Conservation (phyloP, 306 rosid genomes). For the Castanea sativa region DNA sequence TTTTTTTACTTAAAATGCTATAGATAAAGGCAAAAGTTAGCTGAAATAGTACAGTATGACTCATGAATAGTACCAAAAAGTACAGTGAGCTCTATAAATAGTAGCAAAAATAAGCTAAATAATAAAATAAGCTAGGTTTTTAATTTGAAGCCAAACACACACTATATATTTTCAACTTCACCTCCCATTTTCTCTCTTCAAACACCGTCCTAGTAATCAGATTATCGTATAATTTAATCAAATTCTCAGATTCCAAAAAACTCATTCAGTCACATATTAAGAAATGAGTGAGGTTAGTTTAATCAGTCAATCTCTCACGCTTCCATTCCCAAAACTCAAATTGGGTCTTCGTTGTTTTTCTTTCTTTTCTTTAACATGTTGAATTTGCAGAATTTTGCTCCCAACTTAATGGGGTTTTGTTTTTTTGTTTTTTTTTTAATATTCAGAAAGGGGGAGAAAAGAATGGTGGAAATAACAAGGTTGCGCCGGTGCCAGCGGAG, state of each 20-base stretch:
- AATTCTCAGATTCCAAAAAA: no score
- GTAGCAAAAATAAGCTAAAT: no score
- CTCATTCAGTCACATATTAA: background rate
- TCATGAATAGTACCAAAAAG: no score
- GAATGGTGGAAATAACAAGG: conserved; percentile 62
- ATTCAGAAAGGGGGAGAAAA: conserved; percentile 38
- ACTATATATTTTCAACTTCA: conserved; percentile 16
- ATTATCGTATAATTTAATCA: background rate
- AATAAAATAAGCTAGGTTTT: no score
- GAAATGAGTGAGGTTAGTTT: conserved; percentile 65
- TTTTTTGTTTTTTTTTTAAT: conserved; percentile 5
- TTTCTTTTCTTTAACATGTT: background rate
- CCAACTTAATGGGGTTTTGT: background rate
- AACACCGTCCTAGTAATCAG: background rate
- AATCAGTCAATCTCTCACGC: background rate
- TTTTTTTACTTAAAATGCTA: rapidly evolving
- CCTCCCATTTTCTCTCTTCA: conserved; percentile 19
- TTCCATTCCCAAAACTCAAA: background rate
- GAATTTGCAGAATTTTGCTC: background rate
- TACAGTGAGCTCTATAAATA: rapidly evolving
- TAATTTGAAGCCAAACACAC: background rate
- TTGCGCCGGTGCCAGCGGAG: background rate
- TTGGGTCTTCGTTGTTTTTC: background rate
- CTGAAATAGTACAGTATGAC: no score
- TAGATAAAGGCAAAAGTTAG: no score